A percentile compares a stretch with the other conserved stretches of the same genome.
phyloP scores from a whole-genome alignment of 345 rosid species.

The Iberis pinnata region DNA sequence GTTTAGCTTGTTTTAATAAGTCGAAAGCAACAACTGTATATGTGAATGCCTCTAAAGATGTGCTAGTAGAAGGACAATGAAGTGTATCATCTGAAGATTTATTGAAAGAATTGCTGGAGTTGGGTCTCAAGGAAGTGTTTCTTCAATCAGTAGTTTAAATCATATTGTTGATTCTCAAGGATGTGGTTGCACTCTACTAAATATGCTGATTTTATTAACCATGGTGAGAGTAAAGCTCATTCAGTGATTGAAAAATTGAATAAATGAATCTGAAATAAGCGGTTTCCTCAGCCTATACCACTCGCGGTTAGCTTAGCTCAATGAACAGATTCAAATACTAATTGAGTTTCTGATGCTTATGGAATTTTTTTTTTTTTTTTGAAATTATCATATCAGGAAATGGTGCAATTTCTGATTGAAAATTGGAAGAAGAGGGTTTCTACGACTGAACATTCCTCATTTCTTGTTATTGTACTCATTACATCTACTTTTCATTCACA shows the following conservation, averaged over 20 bases:
- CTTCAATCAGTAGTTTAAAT: conserved; percentile 46
- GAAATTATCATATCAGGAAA: conserved; percentile 45
- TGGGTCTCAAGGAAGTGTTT: conserved; percentile 56
- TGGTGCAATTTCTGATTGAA: conserved; percentile 80
- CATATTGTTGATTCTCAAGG: conserved; percentile 37
- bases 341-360: neutral
- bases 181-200: conserved; percentile 33
- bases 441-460: conserved; percentile 47
- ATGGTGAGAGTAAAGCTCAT: conserved; percentile 38
- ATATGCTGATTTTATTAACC: conserved; percentile 53
- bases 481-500: too few species aligned
- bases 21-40: conserved; percentile 19
- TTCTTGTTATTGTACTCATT: neutral
- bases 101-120: conserved; percentile 38
- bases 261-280: too few species aligned
- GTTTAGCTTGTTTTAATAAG: conserved; percentile 62
- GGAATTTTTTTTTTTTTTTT: neutral
- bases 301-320: conserved; percentile 41
- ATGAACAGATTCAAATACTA: neutral
- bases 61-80: conserved; percentile 24
- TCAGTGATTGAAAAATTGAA: too few species aligned
- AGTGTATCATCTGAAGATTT: conserved; percentile 42
- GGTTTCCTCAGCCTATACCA: conserved; percentile 57
- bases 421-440: conserved; percentile 75
- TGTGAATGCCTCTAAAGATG: conserved; percentile 21